Evolutionary conservation across 768 basidiomycete genomes (phyloP).

Genomic region (Chlorophyllum brunneum): DNA sequence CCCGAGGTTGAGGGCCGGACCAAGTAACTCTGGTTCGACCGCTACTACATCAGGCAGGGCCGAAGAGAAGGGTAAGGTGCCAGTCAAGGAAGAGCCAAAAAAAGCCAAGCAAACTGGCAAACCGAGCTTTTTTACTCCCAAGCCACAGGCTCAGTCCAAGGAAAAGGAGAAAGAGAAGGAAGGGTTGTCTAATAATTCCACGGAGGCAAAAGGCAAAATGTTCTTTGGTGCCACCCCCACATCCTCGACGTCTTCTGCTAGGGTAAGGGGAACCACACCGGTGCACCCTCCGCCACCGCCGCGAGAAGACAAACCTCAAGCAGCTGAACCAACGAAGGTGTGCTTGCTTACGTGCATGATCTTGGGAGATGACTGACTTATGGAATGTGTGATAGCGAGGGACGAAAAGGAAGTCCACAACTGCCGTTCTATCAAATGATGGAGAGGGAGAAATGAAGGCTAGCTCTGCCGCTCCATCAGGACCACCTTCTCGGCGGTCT

Average conservation of each 20-base stretch:
- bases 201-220: slow-evolving; percentile 18
- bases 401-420: slow-evolving; percentile 42
- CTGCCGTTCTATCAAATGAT: slow-evolving; percentile 23
- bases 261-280: slow-evolving; percentile 17
- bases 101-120: slow-evolving; percentile 17
- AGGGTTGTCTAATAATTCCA: slow-evolving; percentile 17
- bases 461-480: slow-evolving; percentile 12
- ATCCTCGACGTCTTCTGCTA: slow-evolving; percentile 15
- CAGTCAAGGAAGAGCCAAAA: slow-evolving; percentile 5
- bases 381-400: slow-evolving; percentile 26
- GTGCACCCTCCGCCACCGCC: background rate
- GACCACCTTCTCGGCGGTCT: slow-evolving; percentile 13
- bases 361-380: background rate
- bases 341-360: slow-evolving; percentile 3
- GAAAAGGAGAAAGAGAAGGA: slow-evolving; percentile 24
- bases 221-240: slow-evolving; percentile 13
- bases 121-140: slow-evolving; percentile 12
- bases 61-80: slow-evolving; percentile 20
- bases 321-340: slow-evolving; percentile 13
- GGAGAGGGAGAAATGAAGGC: slow-evolving; percentile 20
- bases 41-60: slow-evolving; percentile 9
- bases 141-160: slow-evolving; percentile 18
- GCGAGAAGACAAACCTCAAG: slow-evolving; percentile 40
- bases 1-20: slow-evolving; percentile 12
- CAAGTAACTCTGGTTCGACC: background rate